Conservation (phyloP, 1,139 yeast species). For the Diutina pseudorugosa region DNA sequence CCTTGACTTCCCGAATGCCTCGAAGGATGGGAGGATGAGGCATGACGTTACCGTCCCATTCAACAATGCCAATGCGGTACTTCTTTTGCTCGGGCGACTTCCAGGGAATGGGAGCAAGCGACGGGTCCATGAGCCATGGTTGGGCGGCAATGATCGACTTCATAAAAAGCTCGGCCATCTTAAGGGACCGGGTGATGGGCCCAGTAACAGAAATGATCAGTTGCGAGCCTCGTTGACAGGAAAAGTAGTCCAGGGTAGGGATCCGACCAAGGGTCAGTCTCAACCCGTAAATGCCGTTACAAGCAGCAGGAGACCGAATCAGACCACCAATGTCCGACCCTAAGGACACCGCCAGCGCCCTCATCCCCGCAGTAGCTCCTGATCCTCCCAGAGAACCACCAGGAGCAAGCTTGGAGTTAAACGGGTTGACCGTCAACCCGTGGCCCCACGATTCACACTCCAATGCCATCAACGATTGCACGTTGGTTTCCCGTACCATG, state of each 20-base stretch:
- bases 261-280: slow-evolving; percentile 17
- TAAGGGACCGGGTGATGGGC: neutral
- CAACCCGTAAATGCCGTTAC: slow-evolving; percentile 41
- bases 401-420: slow-evolving; percentile 38
- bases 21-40: slow-evolving; percentile 3
- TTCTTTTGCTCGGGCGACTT: neutral
- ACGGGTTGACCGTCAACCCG: slow-evolving; percentile 41
- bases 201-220: neutral
- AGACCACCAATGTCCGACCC: slow-evolving; percentile 61
- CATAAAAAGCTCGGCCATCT: neutral
- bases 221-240: slow-evolving; percentile 9
- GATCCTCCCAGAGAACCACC: slow-evolving; percentile 27
- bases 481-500: slow-evolving; percentile 36
- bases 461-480: slow-evolving; percentile 45
- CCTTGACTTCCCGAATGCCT: slow-evolving; percentile 7
- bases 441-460: slow-evolving; percentile 37
- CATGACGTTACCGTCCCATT: slow-evolving; percentile 4
- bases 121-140: slow-evolving; percentile 4
- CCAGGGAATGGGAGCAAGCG: slow-evolving; percentile 2
- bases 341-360: slow-evolving; percentile 18
- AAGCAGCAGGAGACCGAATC: slow-evolving; percentile 44
- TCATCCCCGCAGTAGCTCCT: slow-evolving; percentile 14
- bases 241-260: slow-evolving; percentile 12
- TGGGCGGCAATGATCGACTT: slow-evolving; percentile 1
- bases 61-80: slow-evolving; percentile 1